Percentiles rank a stretch among this genome's conserved stretches.
Evolutionary conservation across 2,329 filamentous ascomycete species (phyloP).

Genomic region (Mariannaea elegans): DNA sequence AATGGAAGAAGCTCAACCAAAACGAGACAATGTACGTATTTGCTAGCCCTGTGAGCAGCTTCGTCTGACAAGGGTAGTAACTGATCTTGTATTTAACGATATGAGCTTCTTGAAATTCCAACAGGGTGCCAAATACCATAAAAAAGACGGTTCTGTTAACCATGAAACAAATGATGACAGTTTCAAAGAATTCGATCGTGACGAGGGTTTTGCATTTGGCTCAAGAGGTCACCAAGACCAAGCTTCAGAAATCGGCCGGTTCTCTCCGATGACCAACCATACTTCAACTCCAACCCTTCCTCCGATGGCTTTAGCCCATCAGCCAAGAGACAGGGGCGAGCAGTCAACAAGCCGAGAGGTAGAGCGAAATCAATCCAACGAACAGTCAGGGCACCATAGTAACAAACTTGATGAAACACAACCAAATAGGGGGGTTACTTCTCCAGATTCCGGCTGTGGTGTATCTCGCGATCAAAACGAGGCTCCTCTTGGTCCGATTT

Average conservation of each 20-base stretch:
- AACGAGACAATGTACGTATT: conserved; percentile 28
- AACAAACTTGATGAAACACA: not conserved
- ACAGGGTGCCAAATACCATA: conserved; percentile 15
- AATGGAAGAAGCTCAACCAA: conserved; percentile 42
- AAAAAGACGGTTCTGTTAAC: conserved; percentile 17
- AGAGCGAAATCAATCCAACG: not conserved
- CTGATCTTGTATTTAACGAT: conserved; percentile 62
- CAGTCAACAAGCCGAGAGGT: not conserved
- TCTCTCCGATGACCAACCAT: not conserved
- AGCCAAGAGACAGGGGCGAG: not conserved
- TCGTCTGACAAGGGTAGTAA: conserved; percentile 46
- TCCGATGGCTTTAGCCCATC: not conserved
- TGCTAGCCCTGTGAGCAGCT: not conserved
- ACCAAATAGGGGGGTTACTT: not conserved
- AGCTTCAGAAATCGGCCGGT: not conserved
- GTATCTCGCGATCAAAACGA: not conserved
- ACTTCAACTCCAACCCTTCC: not conserved
- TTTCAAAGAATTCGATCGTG: not conserved
- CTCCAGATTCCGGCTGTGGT: not conserved
- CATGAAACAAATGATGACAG: conserved; percentile 28
- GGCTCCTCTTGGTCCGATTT: not conserved
- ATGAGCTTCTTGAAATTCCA: conserved; percentile 52
- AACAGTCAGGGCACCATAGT: not conserved
- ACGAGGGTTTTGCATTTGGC: not conserved
- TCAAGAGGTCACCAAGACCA: not conserved